Percentiles rank a stretch among this genome's conserved stretches.
Evolutionary conservation across 192 early-diverging fungal species (phyloP).

Genomic region (Jimgerdemannia lactiflua): DNA sequence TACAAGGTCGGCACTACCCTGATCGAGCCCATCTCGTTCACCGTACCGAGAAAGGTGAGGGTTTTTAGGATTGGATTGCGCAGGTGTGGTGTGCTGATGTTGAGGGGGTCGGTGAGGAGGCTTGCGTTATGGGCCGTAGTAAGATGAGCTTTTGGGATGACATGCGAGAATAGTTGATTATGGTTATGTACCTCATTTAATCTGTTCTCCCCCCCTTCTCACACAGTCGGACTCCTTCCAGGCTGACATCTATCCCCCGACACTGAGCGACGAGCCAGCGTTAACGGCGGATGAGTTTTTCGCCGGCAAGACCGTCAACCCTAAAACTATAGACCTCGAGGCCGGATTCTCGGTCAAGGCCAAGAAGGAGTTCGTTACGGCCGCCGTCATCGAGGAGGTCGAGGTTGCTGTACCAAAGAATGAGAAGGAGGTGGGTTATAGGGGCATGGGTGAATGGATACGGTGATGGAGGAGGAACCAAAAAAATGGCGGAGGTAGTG

Average conservation of each 20-base stretch:
- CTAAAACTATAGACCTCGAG: constrained; percentile 75
- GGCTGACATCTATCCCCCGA: constrained; percentile 91
- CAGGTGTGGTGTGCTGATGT: too few relatives aligned
- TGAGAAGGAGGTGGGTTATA: constrained; percentile 50
- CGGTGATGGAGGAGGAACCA: too few relatives aligned
- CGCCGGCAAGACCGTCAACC: constrained; percentile 76
- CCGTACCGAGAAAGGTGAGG: constrained; percentile 88
- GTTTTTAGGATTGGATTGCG: neutral
- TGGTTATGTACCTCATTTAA: neutral
- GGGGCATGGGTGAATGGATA: neutral
- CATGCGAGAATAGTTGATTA: too few relatives aligned
- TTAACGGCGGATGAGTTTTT: constrained; percentile 94
- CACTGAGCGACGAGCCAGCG: constrained; percentile 73
- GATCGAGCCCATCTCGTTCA: constrained; percentile 97
- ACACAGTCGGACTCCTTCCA: constrained; percentile 93
- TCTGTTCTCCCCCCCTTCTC: neutral
- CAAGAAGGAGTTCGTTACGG: constrained; percentile 78
- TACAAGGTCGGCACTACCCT: constrained; percentile 89
- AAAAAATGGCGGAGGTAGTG: neutral
- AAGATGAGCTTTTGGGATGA: too few relatives aligned
- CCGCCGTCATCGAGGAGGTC: constrained; percentile 17
- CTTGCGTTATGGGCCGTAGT: too few relatives aligned
- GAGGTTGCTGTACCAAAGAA: constrained; percentile 31
- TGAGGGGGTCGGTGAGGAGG: too few relatives aligned
- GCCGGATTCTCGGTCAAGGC: constrained; percentile 60